Evolutionary conservation across 805 yeast species (phyloP).

Genomic region (Starmera caribaea): DNA sequence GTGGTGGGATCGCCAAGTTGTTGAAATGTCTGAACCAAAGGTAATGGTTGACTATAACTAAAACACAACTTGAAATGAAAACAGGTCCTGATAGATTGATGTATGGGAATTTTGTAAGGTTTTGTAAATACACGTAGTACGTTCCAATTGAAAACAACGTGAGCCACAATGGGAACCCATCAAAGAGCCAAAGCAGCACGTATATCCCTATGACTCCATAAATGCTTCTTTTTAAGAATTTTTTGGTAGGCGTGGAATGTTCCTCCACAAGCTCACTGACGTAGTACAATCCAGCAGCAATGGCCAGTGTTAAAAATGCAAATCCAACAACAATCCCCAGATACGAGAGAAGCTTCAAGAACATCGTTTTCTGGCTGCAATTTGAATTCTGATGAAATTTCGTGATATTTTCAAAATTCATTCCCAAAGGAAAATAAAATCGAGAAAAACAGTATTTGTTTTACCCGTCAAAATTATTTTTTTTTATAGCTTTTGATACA

Average conservation of each 20-base stretch:
- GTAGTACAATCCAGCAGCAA: constrained; percentile 88
- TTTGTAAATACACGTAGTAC: constrained; percentile 66
- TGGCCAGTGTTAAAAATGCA: constrained; percentile 48
- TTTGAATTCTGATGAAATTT: no score
- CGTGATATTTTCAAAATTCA: no score
- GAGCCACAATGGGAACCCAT: constrained; percentile 67
- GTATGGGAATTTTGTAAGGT: constrained; percentile 74
- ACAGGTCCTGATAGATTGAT: constrained; percentile 64
- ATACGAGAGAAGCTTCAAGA: constrained; percentile 48
- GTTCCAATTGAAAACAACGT: constrained; percentile 61
- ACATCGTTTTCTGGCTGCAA: constrained; percentile 28
- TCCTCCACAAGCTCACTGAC: constrained; percentile 90
- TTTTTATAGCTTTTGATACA: no score
- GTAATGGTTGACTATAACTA: constrained; percentile 75
- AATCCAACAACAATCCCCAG: constrained; percentile 56
- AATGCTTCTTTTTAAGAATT: constrained; percentile 56
- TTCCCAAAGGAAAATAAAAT: no score
- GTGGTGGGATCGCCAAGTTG: constrained; percentile 55
- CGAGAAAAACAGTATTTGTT: no score
- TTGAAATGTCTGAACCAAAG: constrained; percentile 85
- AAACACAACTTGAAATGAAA: constrained; percentile 59
- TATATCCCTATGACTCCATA: constrained; percentile 47
- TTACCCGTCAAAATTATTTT: no score
- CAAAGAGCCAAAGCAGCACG: constrained; percentile 55
- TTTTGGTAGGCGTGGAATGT: constrained; percentile 75